phyloP scores from a whole-genome alignment of 2,329 filamentous ascomycete genomes.

The Colletotrichum sp. region DNA sequence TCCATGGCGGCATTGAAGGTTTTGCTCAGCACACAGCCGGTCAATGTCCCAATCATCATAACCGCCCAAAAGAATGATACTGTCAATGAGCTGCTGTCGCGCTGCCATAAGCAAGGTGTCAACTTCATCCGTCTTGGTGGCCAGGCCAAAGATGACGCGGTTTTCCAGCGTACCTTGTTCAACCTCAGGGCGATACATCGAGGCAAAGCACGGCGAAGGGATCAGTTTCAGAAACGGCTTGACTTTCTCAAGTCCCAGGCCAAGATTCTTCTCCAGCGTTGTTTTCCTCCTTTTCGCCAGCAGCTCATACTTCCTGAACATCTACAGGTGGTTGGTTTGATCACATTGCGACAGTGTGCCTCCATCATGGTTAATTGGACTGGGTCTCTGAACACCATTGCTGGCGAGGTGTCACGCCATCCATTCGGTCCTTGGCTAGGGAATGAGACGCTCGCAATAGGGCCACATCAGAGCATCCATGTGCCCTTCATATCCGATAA shows the following conservation, averaged over 20 bases:
- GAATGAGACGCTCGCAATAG: neutral
- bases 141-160: constrained; percentile 68
- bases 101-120: constrained; percentile 58
- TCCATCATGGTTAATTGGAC: constrained; percentile 12
- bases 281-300: neutral
- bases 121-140: constrained; percentile 69
- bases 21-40: constrained; percentile 63
- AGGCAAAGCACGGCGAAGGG: neutral
- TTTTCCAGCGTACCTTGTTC: constrained; percentile 71
- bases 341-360: neutral
- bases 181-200: constrained; percentile 52
- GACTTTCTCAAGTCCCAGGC: neutral
- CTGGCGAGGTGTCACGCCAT: neutral
- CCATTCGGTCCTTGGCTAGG: neutral
- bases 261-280: neutral
- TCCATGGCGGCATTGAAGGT: constrained; percentile 75
- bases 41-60: constrained; percentile 74
- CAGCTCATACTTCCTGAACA: neutral
- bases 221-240: neutral
- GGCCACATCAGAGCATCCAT: neutral
- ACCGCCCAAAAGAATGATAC: constrained; percentile 92
- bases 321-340: neutral
- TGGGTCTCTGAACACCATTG: neutral
- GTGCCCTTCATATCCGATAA: neutral
- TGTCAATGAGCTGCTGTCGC: constrained; percentile 78